phyloP scores from a whole-genome alignment of 2,329 filamentous ascomycete genomes.

The Pseudocercospora fuligena region DNA sequence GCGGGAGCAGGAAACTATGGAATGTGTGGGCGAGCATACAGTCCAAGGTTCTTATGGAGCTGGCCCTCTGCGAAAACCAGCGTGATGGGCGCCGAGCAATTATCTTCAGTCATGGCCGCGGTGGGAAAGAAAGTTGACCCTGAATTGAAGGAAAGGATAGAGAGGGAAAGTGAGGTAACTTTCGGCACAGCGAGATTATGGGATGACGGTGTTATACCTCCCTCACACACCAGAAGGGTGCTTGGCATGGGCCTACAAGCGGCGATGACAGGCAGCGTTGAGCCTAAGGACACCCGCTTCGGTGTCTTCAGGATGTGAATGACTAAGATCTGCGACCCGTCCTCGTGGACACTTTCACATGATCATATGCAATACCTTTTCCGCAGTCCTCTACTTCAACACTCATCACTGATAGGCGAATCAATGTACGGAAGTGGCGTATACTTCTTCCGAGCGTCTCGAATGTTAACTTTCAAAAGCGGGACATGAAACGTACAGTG shows the following conservation, averaged over 20 bases:
- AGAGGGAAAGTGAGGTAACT: slow-evolving; percentile 84
- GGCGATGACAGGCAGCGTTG: slow-evolving; percentile 44
- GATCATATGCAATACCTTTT: not conserved
- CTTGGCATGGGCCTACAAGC: slow-evolving; percentile 55
- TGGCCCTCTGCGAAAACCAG: slow-evolving; percentile 97
- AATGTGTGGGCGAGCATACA: slow-evolving; percentile 94
- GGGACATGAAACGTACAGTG: slow-evolving; percentile 9
- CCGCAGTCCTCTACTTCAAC: slow-evolving; percentile 6
- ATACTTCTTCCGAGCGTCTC: slow-evolving; percentile 13
- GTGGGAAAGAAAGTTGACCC: slow-evolving; percentile 85
- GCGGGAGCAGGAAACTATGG: slow-evolving; percentile 97
- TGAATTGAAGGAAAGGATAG: slow-evolving; percentile 80
- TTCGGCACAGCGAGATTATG: slow-evolving; percentile 89
- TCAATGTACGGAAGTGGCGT: slow-evolving; percentile 1
- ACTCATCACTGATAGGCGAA: slow-evolving; percentile 1
- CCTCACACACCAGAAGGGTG: slow-evolving; percentile 54
- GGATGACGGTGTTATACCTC: slow-evolving; percentile 64
- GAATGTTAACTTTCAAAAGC: slow-evolving; percentile 3
- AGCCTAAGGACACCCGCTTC: slow-evolving; percentile 42
- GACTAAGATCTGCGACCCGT: slow-evolving; percentile 3
- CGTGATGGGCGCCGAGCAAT: slow-evolving; percentile 94
- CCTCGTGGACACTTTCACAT: slow-evolving; percentile 10
- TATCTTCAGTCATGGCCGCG: slow-evolving; percentile 91
- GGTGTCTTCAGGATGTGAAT: slow-evolving; percentile 47
- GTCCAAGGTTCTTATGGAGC: slow-evolving; percentile 90